Evolutionary conservation across 2,329 filamentous ascomycete species (phyloP).

Genomic region (Colletotrichum camelliae): DNA sequence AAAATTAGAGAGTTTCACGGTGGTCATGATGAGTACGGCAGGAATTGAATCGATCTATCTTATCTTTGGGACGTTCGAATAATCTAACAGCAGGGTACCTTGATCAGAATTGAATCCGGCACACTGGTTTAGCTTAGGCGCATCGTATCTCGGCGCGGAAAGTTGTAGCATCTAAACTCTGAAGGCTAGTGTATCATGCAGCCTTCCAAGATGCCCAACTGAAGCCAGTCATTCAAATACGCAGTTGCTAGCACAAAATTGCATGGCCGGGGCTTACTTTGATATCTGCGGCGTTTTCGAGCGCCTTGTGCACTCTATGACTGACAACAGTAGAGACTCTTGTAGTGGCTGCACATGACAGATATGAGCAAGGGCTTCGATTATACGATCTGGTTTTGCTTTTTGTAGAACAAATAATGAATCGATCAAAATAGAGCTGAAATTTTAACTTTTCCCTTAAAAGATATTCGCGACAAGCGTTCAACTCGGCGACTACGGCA

Average conservation of each 20-base stretch:
- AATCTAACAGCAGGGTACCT: not conserved
- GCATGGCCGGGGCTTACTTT: not conserved
- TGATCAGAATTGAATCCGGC: not conserved
- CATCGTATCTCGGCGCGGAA: not conserved
- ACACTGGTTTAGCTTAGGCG: not conserved
- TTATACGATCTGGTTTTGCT: not conserved
- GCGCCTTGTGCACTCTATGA: not conserved
- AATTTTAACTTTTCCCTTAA: not conserved
- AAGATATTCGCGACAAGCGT: not conserved
- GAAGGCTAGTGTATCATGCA: not conserved
- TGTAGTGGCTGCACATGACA: not conserved
- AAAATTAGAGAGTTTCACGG: not conserved
- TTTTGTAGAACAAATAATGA: not conserved
- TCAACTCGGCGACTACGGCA: not conserved
- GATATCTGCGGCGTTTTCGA: not conserved
- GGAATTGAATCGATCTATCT: not conserved
- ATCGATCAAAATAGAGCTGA: not conserved
- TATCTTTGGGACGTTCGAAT: not conserved
- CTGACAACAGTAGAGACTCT: not conserved
- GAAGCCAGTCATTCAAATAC: not conserved
- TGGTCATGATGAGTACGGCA: not conserved
- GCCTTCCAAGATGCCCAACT: not conserved
- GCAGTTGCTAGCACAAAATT: not conserved
- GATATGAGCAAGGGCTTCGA: not conserved
- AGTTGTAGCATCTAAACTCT: not conserved